Base-by-base conservation (phyloP, 116 monocot genomes). In the Posidonia oceanica region DNA sequence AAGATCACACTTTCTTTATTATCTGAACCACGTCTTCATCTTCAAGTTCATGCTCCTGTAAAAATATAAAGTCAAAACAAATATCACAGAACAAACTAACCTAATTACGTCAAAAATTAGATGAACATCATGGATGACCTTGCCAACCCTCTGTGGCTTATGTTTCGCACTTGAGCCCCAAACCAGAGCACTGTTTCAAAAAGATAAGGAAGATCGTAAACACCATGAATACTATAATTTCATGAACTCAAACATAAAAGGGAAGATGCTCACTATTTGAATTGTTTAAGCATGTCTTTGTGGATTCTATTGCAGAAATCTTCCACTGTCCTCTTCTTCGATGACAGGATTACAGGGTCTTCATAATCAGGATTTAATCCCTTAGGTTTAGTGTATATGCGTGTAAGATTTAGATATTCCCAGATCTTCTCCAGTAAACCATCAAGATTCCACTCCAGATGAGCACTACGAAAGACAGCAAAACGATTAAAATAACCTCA, bases 21-120 rank as follows among this genome's bases (percentile, higher is more conserved):
- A 96, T 96, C 76, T 96, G 96, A 77, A 96, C 96, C 10, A 91
- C 96, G 70, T 96, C 96, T 77, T 96, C 96, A 75, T 96, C 96
- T 54, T 96, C 91, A 55, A 96, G 88, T 72, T 91, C 96, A 69
- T 96, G 96, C 65, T 96, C 91, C 96, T 91, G 74, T 54, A 87
- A 2, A 16, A 73, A 39, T 29, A 75, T 58, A 14, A 36, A 64
- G 52, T 64, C 61, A n/a, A 60, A 23, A 20, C 7, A 4, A 79
- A 16, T 5, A 18, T 68, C 17, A 68, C 3, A 69, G 40, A 62
- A 36, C 14, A 63, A 61, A 60, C 0, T 48, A 20, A 60, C 54
- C 22, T 7, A 58, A 66, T 7, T 23, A 38, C 22, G 20, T 36
- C 39, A 41, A 48, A 48, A 48, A 10, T 48, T 48, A 48, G 42